Evolutionary conservation across 2,329 filamentous ascomycete genomes (phyloP).

Genomic region (Colletotrichum graminicola): DNA sequence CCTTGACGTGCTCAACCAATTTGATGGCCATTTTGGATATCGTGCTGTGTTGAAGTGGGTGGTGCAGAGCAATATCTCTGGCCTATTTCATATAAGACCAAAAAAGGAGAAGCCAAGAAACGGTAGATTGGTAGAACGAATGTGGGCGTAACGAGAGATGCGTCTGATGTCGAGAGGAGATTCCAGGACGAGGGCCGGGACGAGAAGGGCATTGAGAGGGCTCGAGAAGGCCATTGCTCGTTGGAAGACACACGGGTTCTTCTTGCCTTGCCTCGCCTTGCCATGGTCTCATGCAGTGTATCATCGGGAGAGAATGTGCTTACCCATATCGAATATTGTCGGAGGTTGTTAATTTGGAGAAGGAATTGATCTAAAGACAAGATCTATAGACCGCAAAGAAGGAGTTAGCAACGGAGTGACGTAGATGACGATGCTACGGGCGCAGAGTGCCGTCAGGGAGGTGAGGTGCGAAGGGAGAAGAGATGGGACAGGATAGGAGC

Average conservation of each 20-base stretch:
- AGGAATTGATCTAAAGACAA: constrained; percentile 44
- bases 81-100: constrained; percentile 51
- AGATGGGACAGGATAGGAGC: constrained; percentile 16
- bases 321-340: constrained; percentile 60
- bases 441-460: not conserved
- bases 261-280: constrained; percentile 43
- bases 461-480: constrained; percentile 29
- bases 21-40: constrained; percentile 57
- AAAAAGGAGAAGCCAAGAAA: constrained; percentile 59
- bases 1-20: constrained; percentile 58
- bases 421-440: not conserved
- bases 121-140: constrained; percentile 59
- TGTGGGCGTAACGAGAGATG: constrained; percentile 50
- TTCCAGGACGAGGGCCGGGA: constrained; percentile 45
- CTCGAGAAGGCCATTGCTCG: not conserved
- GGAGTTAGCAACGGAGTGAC: constrained; percentile 46
- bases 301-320: constrained; percentile 52
- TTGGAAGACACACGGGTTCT: constrained; percentile 6
- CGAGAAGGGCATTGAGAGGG: constrained; percentile 22
- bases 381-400: constrained; percentile 43
- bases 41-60: constrained; percentile 45
- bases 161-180: constrained; percentile 44
- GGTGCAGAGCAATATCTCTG: constrained; percentile 48
- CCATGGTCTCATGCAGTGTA: constrained; percentile 28
- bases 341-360: constrained; percentile 47